A percentile compares a stretch with the other conserved stretches of the same genome.
phyloP scores from a whole-genome alignment of 768 basidiomycete genomes.

The Naematelia encephala region DNA sequence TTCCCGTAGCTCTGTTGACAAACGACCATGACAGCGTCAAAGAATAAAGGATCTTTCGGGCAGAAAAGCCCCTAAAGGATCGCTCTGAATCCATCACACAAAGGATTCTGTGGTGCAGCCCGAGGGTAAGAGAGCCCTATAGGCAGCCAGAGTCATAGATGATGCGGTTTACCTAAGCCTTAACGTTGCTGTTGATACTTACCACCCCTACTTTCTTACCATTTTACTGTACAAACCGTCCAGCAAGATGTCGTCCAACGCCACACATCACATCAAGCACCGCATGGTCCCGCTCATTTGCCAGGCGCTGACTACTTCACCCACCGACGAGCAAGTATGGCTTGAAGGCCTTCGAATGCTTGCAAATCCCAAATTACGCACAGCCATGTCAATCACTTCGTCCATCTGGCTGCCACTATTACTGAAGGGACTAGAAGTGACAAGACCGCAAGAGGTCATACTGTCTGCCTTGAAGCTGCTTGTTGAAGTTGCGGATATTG shows the following conservation, averaged over 20 bases:
- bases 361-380: slow-evolving; percentile 25
- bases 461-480: slow-evolving; percentile 23
- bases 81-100: not conserved
- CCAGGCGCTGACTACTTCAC: slow-evolving; percentile 36
- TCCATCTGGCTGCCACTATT: slow-evolving; percentile 45
- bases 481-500: slow-evolving; percentile 19
- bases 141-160: no score
- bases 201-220: not conserved
- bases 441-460: slow-evolving; percentile 24
- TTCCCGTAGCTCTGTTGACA: not conserved
- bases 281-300: slow-evolving; percentile 45
- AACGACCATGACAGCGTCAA: not conserved
- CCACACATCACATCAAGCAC: slow-evolving; percentile 35
- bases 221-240: no score
- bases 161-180: not conserved
- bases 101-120: not conserved
- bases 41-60: not conserved
- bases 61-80: no score
- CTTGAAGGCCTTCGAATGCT: slow-evolving; percentile 37
- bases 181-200: not conserved
- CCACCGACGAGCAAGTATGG: slow-evolving; percentile 33
- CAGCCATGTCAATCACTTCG: slow-evolving; percentile 26
- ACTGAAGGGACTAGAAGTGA: slow-evolving; percentile 30
- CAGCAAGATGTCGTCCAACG: slow-evolving; percentile 6
- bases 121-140: no score